Conservation (phyloP, 768 basidiomycete species). For the Boletus fagicola region DNA sequence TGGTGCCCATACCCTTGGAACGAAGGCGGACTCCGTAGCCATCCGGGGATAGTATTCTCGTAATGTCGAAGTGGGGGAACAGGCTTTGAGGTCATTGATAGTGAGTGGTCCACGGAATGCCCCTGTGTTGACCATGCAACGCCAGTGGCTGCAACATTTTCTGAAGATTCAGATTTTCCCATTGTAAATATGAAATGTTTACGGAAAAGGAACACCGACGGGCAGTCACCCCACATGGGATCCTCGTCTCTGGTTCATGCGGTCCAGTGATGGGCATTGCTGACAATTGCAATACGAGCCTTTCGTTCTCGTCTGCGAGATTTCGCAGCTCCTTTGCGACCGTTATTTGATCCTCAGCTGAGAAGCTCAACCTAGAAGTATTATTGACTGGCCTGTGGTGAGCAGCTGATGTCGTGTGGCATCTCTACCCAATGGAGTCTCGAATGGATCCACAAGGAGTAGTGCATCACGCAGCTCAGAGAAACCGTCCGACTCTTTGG, state of each 20-base stretch:
- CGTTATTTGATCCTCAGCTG: conserved; percentile 6
- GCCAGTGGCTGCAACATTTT: conserved; percentile 3
- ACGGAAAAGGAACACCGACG: conserved; percentile 12
- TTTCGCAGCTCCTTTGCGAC: conserved; percentile 51
- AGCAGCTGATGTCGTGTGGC: conserved; percentile 33
- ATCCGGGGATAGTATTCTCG: background rate
- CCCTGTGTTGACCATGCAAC: conserved; percentile 9
- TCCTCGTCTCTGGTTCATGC: background rate
- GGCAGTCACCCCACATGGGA: background rate
- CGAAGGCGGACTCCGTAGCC: conserved; percentile 6
- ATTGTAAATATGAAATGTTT: background rate
- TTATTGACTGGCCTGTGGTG: conserved; percentile 18
- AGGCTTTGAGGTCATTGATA: conserved; percentile 1
- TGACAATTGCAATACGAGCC: conserved; percentile 15
- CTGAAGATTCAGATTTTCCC: background rate
- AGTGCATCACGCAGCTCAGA: conserved; percentile 29
- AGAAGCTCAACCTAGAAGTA: background rate
- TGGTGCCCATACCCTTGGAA: conserved; percentile 2
- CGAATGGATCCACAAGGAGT: conserved; percentile 26
- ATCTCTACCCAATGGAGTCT: conserved; percentile 23
- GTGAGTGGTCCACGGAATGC: conserved; percentile 4
- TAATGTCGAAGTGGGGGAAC: conserved; percentile 3
- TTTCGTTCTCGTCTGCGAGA: conserved; percentile 27
- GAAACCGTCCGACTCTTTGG: conserved; percentile 32
- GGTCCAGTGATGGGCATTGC: conserved; percentile 1